A percentile compares a stretch with the other conserved stretches of the same genome.
Conservation (phyloP, 2,329 filamentous ascomycete genomes). For the Pezicula neosporulosa region DNA sequence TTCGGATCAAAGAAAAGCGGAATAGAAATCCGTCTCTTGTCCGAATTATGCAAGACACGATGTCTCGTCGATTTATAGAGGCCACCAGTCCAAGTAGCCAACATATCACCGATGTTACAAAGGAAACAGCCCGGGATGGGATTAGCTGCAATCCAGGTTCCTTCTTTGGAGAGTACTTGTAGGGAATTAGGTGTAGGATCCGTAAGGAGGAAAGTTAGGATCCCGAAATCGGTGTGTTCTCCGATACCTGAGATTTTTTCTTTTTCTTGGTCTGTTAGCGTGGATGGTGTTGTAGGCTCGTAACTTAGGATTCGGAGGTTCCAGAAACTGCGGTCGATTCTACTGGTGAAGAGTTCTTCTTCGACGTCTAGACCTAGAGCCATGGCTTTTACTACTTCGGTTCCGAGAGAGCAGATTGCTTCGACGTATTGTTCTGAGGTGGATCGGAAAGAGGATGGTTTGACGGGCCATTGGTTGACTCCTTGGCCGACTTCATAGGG, state of each 20-base stretch:
- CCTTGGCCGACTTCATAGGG: conserved; percentile 9
- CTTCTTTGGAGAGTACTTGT: conserved; percentile 10
- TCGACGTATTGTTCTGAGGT: conserved; percentile 11
- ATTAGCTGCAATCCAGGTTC: conserved; percentile 12
- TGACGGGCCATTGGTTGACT: conserved; percentile 8
- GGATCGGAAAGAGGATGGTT: conserved; percentile 1
- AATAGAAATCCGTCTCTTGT: conserved; percentile 6
- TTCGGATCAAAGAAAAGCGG: conserved; percentile 14
- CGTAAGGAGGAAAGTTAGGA: conserved; percentile 14
- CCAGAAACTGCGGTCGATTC: conserved; percentile 14
- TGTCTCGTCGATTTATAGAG: conserved; percentile 2
- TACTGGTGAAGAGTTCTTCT: conserved; percentile 7
- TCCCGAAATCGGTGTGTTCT: conserved; percentile 15
- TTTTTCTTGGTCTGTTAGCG: background rate
- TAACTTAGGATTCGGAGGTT: conserved; percentile 14
- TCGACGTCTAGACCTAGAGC: conserved; percentile 12
- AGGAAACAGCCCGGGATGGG: conserved; percentile 10
- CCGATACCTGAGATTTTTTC: conserved; percentile 5
- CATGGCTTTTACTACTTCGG: conserved; percentile 8
- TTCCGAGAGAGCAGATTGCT: conserved; percentile 4
- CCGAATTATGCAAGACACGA: conserved; percentile 1
- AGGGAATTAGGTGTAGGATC: conserved; percentile 11
- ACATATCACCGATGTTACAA: conserved; percentile 8
- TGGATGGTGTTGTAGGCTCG: background rate
- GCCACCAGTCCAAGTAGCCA: conserved; percentile 5